A percentile compares a stretch with the other conserved stretches of the same genome.
Evolutionary conservation across 2,329 filamentous ascomycete species (phyloP).

Genomic region (Alternaria longipes): DNA sequence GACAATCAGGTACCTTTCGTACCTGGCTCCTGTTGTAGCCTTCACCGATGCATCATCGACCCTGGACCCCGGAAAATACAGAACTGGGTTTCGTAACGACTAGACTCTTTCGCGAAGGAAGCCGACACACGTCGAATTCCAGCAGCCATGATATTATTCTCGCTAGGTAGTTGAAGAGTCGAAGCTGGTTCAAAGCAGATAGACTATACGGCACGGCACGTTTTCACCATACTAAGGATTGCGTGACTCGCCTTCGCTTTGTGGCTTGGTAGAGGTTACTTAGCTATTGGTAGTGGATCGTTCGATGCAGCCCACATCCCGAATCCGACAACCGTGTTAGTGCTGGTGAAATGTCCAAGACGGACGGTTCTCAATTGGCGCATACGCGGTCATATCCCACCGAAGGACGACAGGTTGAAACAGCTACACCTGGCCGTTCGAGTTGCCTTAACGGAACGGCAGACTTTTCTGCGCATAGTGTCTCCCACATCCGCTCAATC

Average conservation of each 20-base stretch:
- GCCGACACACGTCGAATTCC: not conserved
- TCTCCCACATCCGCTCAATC: conserved; percentile 3
- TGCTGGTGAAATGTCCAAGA: conserved; percentile 2
- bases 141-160: not conserved
- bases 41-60: conserved; percentile 13
- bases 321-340: conserved; percentile 8
- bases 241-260: not conserved
- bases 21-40: conserved; percentile 9
- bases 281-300: not conserved
- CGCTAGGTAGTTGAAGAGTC: not conserved
- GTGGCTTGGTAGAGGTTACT: not conserved
- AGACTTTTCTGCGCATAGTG: conserved; percentile 1
- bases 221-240: not conserved
- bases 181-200: not conserved
- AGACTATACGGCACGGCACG: not conserved
- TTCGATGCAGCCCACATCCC: conserved; percentile 1
- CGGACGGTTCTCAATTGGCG: conserved; percentile 5
- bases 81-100: not conserved
- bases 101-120: not conserved
- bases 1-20: conserved; percentile 3
- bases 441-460: conserved; percentile 5
- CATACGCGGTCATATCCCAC: conserved; percentile 9
- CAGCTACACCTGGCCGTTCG: not conserved
- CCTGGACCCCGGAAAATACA: not conserved
- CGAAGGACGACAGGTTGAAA: conserved; percentile 15